Conservation (phyloP, 2,329 filamentous ascomycete species). For the Aspergillus chevalieri region DNA sequence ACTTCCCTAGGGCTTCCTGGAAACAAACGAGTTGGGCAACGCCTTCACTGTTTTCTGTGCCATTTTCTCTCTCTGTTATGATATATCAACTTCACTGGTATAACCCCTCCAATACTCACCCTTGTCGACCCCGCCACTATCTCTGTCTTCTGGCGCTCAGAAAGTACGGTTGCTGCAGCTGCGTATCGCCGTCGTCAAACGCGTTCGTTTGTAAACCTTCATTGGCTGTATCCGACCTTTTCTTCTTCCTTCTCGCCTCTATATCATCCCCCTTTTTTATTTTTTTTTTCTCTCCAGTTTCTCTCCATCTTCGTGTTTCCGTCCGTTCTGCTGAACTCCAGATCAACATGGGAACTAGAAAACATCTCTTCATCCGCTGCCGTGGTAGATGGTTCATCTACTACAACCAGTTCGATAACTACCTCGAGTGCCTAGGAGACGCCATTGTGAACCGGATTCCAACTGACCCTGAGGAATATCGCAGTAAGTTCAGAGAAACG, state of each 20-base stretch:
- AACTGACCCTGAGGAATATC: conserved; percentile 7
- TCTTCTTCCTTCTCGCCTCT: background rate
- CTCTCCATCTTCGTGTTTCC: background rate
- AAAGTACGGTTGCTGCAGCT: background rate
- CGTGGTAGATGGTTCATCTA: conserved; percentile 15
- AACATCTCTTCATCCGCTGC: conserved; percentile 11
- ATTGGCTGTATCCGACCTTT: background rate
- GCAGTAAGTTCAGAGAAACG: conserved; percentile 3
- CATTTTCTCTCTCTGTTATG: no score
- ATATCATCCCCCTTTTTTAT: background rate
- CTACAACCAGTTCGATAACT: conserved; percentile 14
- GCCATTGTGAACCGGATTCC: conserved; percentile 12
- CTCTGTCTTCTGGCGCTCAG: no score
- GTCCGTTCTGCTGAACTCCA: background rate
- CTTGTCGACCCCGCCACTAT: no score
- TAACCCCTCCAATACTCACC: no score
- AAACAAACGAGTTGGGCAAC: no score
- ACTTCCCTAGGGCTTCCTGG: no score
- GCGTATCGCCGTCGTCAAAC: background rate
- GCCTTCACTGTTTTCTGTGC: no score
- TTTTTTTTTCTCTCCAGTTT: background rate
- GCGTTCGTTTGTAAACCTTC: background rate
- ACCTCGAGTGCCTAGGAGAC: conserved; percentile 13
- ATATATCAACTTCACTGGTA: no score
- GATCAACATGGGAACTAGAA: conserved; percentile 11